A percentile compares a stretch with the other conserved stretches of the same genome.
Conservation (phyloP, 192 early-diverging fungal species). For the Coemansia furcata region DNA sequence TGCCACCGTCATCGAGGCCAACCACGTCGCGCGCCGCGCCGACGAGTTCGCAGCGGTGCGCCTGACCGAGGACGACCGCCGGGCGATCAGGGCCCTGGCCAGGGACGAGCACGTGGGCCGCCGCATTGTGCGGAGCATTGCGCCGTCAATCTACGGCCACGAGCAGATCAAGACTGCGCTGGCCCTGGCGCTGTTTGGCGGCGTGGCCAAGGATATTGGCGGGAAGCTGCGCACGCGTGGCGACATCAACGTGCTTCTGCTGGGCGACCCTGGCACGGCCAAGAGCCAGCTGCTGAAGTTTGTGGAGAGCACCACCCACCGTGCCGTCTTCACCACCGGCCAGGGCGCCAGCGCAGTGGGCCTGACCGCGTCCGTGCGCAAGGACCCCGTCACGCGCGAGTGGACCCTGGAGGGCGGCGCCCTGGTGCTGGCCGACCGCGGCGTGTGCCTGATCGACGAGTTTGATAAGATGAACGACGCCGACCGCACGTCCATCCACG, state of each 20-base stretch:
- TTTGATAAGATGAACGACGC: constrained; percentile 91
- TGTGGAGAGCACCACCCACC: constrained; percentile 79
- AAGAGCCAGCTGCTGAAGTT: constrained; percentile 88
- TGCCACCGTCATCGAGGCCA: constrained; percentile 94
- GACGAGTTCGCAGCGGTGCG: constrained; percentile 85
- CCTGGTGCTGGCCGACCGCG: constrained; percentile 82
- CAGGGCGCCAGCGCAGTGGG: constrained; percentile 85
- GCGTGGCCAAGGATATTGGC: constrained; percentile 91
- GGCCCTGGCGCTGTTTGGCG: constrained; percentile 93
- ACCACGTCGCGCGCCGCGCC: constrained; percentile 86
- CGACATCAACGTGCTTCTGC: constrained; percentile 95
- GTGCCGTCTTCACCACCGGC: constrained; percentile 83
- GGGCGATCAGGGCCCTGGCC: constrained; percentile 68
- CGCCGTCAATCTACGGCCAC: constrained; percentile 99
- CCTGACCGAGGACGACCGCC: constrained; percentile 89
- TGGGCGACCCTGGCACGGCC: constrained; percentile 87
- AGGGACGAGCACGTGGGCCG: constrained; percentile 77
- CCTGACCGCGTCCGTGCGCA: constrained; percentile 78
- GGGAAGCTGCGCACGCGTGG: constrained; percentile 95
- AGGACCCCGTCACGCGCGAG: constrained; percentile 82
- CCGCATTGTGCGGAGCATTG: constrained; percentile 90
- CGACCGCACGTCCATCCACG: constrained; percentile 94
- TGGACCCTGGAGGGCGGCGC: constrained; percentile 91
- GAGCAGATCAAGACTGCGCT: constrained; percentile 95
- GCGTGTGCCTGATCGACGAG: constrained; percentile 86